Evolutionary conservation across 257 asterid genomes (phyloP), one percentile per base, ranked within the genome.

Genomic region (Apocynum venetum): DNA sequence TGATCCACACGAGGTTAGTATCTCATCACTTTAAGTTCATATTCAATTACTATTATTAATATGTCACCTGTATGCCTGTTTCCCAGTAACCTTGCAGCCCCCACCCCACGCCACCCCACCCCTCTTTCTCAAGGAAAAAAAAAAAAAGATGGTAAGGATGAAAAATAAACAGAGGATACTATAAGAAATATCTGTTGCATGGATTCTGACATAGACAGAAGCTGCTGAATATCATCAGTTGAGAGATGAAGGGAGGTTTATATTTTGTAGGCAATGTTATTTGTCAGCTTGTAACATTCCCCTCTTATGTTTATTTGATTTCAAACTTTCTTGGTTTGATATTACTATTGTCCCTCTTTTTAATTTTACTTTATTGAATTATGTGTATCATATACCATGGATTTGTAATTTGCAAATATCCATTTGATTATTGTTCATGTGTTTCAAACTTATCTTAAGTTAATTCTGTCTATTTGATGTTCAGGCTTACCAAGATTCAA

Each of bases 1-100:
- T 83, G 99, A 95, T 80, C 94, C 97, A 35, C 86, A 84, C 85
- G 99, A 95, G 99, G 99, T 93, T 59, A 65, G 82, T 41, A 46
- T 71, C 31, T 25, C 31, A 25, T 25, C 31, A 25, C 31, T 25
- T 49, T 53, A 48, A 15, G 13, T 35, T 8, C 19, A 17, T 19
- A 31, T 4, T 66, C 40, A 43, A 1, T 31, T 53, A 19, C 38
- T 61, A 48, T 76, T 25, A 25, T 46, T 35, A 55, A 36, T 17
- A 25, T 38, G 20, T 38, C 48, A 47, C 38, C 17, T 47, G 19
- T 49, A n/a, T 49, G 1, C 9, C 43, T 41, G 51, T 31, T 38
- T 49, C 56, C 6, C 4, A 11, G 11, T 4, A 55, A 55, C 20
- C 60, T 55, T 25, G 31, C 17, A 53, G 59, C 12, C 59, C 49